A percentile compares a stretch with the other conserved stretches of the same genome.
These are phyloP conservation scores for Penicillium sp. DNA, from an alignment of 2,329 filamentous ascomycete genomes.

Conservation along the genomic window DNA sequence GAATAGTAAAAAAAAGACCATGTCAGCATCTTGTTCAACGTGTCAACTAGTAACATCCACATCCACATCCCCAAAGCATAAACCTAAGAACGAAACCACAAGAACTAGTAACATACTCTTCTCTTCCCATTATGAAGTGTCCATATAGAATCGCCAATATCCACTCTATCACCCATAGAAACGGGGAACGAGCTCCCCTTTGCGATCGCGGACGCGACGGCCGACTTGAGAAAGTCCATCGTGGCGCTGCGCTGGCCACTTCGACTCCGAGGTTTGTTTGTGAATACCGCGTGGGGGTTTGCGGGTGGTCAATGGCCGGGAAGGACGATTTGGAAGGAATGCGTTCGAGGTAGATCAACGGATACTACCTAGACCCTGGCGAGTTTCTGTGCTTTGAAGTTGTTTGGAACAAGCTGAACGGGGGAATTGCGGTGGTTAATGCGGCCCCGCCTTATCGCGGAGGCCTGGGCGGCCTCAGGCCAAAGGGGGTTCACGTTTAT, in stretches of 20 bases:
- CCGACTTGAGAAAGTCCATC: conserved; percentile 99
- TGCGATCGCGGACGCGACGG: conserved; percentile 93
- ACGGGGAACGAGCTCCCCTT: conserved; percentile 94
- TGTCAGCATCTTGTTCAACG: conserved; percentile 21
- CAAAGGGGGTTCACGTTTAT: conserved; percentile 9
- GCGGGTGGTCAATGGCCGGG: conserved; percentile 10
- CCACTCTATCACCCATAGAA: conserved; percentile 88
- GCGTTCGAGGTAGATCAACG: background rate
- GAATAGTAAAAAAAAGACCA: conserved; percentile 15
- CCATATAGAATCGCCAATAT: conserved; percentile 94
- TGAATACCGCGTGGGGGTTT: conserved; percentile 8
- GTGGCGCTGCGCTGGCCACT: conserved; percentile 16
- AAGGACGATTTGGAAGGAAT: background rate
- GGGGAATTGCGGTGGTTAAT: conserved; percentile 9
- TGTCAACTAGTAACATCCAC: background rate
- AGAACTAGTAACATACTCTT: conserved; percentile 64
- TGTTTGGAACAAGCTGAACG: background rate
- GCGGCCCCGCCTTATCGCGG: conserved; percentile 13
- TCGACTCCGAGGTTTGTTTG: conserved; percentile 18
- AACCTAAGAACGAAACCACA: background rate
- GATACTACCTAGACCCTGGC: background rate
- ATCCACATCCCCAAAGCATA: too few species aligned
- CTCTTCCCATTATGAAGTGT: conserved; percentile 93
- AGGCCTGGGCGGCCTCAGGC: conserved; percentile 15
- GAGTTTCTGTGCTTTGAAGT: background rate